These are phyloP conservation scores for Penicillium longicatenatum DNA, from an alignment of 495 filamentous ascomycete species.

Conservation along the genomic window DNA sequence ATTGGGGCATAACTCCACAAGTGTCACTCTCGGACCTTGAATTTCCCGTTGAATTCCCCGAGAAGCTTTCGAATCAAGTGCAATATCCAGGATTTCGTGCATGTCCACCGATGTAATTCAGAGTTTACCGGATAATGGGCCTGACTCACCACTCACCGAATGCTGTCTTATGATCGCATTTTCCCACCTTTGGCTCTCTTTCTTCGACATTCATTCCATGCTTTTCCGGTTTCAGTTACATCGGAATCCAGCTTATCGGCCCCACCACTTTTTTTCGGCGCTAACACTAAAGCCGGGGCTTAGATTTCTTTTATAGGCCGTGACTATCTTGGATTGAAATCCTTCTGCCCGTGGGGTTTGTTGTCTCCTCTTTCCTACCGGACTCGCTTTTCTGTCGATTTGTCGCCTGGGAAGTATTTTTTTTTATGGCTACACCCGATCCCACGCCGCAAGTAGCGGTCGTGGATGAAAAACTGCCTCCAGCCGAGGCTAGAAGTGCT, in stretches of 20 bases:
- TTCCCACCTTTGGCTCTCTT: not conserved
- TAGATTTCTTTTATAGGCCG: not conserved
- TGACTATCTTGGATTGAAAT: not conserved
- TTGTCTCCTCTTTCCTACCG: not conserved
- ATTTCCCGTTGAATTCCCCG: not conserved
- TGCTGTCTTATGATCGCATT: not conserved
- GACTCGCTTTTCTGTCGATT: not conserved
- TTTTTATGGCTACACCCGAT: slow-evolving; percentile 24
- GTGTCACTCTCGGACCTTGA: not conserved
- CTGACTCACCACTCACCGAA: not conserved
- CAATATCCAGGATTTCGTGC: not conserved
- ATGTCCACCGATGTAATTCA: not conserved
- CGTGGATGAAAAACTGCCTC: slow-evolving; percentile 17
- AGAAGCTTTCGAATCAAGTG: not conserved
- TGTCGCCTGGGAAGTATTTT: not conserved
- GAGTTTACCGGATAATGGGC: not conserved
- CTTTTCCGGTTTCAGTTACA: slow-evolving; percentile 1
- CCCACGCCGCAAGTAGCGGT: slow-evolving; percentile 22
- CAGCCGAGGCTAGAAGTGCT: slow-evolving; percentile 15
- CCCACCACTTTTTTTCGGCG: not conserved
- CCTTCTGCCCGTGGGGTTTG: not conserved
- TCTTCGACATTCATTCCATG: not conserved
- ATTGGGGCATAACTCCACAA: not conserved
- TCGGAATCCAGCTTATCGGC: not conserved
- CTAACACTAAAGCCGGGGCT: slow-evolving; percentile 1